phyloP scores from a whole-genome alignment of 2,329 filamentous ascomycete species.

The Helminthosporium solani region DNA sequence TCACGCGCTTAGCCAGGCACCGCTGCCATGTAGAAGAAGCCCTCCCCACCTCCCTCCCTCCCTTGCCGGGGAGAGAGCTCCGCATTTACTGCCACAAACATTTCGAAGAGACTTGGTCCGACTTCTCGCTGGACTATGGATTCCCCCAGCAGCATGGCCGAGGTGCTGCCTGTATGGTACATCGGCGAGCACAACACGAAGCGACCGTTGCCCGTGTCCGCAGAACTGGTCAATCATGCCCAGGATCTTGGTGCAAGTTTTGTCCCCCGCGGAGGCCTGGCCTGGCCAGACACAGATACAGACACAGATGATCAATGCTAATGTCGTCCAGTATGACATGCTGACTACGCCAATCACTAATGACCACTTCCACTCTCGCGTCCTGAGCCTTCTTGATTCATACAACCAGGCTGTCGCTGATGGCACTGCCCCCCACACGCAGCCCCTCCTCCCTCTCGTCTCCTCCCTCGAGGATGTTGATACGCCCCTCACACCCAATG shows the following conservation, averaged over 20 bases:
- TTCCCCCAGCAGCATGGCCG: constrained; percentile 36
- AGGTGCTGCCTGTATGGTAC: constrained; percentile 58
- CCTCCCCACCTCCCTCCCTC: no score
- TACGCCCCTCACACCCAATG: constrained; percentile 68
- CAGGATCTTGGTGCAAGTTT: constrained; percentile 66
- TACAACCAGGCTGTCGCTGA: constrained; percentile 54
- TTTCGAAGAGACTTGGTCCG: not conserved
- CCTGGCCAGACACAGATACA: not conserved
- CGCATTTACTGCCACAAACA: no score
- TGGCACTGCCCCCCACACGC: constrained; percentile 39
- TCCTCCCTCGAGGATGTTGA: constrained; percentile 75
- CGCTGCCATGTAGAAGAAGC: not conserved
- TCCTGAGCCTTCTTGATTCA: constrained; percentile 61
- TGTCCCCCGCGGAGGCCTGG: not conserved
- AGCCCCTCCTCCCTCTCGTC: constrained; percentile 50
- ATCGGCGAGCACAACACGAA: constrained; percentile 73
- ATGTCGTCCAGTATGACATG: constrained; percentile 69
- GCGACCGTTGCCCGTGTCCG: constrained; percentile 60
- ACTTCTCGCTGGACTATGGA: constrained; percentile 22
- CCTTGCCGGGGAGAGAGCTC: not conserved
- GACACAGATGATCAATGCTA: constrained; percentile 1
- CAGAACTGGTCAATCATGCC: constrained; percentile 65
- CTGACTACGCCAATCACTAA: constrained; percentile 78
- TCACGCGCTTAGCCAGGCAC: not conserved
- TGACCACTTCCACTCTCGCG: constrained; percentile 66